These are phyloP conservation scores for Hyphodiscus hymeniophilus DNA, from an alignment of 495 filamentous ascomycete species.

Conservation along the genomic window DNA sequence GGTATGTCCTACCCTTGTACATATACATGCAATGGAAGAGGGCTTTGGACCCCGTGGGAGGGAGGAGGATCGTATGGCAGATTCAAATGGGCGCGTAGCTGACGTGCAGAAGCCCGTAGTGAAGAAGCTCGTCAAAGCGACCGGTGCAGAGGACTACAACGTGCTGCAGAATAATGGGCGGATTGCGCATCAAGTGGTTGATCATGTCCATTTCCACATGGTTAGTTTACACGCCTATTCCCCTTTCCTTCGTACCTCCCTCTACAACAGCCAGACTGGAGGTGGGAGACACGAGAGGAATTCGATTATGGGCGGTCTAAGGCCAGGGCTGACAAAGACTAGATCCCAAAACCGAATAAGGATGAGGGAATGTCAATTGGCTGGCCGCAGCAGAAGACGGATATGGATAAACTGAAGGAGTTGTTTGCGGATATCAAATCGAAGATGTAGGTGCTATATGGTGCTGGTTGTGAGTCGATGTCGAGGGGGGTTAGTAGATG, in stretches of 20 bases:
- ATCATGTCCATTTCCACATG: conserved; percentile 57
- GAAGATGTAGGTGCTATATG: conserved; percentile 57
- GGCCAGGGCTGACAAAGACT: conserved; percentile 13
- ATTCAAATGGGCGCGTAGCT: neutral
- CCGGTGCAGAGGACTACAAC: conserved; percentile 76
- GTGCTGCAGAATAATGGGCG: conserved; percentile 94
- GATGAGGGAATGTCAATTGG: conserved; percentile 68
- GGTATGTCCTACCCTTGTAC: conserved; percentile 38
- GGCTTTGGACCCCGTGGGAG: too few species aligned
- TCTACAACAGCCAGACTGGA: too few species aligned
- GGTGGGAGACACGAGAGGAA: too few species aligned
- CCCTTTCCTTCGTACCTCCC: too few species aligned
- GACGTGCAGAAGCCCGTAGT: conserved; percentile 56
- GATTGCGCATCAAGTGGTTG: conserved; percentile 89
- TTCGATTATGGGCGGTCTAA: too few species aligned
- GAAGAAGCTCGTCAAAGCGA: conserved; percentile 76
- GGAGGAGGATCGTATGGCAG: too few species aligned
- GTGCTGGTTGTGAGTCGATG: neutral
- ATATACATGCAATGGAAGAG: neutral
- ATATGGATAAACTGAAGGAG: conserved; percentile 80
- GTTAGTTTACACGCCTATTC: neutral
- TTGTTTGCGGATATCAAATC: conserved; percentile 74
- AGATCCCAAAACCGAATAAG: conserved; percentile 95
- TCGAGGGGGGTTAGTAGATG: neutral
- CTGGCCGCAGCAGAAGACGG: conserved; percentile 69